A percentile compares a stretch with the other conserved stretches of the same genome.
phyloP scores from a whole-genome alignment of 2,329 filamentous ascomycete genomes.

The Ramularia endophylla region DNA sequence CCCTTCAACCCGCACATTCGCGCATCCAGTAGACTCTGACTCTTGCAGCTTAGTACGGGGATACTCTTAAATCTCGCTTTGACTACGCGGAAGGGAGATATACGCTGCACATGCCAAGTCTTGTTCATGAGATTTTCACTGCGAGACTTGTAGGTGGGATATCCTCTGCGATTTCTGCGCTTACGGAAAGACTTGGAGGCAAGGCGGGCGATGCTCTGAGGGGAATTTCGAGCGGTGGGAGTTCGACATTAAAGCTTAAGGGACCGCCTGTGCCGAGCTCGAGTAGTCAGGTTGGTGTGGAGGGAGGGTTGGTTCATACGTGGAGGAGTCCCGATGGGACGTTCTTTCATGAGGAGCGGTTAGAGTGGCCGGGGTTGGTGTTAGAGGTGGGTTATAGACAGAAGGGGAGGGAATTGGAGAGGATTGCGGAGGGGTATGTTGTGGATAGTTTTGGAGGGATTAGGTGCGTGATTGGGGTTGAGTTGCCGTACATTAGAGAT shows the following conservation, averaged over 20 bases:
- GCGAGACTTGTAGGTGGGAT: conserved; percentile 3
- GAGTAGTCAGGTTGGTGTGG: conserved; percentile 4
- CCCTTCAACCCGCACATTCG: no score
- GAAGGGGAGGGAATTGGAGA: conserved; percentile 23
- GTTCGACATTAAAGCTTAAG: conserved; percentile 6
- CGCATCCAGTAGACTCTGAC: no score
- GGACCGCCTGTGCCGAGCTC: conserved; percentile 7
- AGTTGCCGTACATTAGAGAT: conserved; percentile 25
- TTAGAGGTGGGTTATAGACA: conserved; percentile 31
- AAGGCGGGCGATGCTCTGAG: conserved; percentile 1
- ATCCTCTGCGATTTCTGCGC: not conserved
- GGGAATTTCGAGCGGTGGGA: conserved; percentile 8
- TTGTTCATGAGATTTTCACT: conserved; percentile 11
- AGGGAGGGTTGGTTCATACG: not conserved
- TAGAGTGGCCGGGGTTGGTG: conserved; percentile 12
- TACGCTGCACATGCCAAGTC: conserved; percentile 16
- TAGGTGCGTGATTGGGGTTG: conserved; percentile 29
- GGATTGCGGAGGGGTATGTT: conserved; percentile 31
- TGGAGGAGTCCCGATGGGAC: conserved; percentile 9
- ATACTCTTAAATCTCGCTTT: conserved; percentile 12
- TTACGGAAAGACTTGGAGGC: conserved; percentile 2
- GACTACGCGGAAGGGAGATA: conserved; percentile 11
- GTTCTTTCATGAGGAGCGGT: conserved; percentile 2
- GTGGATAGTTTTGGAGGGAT: conserved; percentile 25
- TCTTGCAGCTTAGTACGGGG: no score